Evolutionary conservation across 139 green algal genomes (phyloP).

Genomic region (Closterium sp.): DNA sequence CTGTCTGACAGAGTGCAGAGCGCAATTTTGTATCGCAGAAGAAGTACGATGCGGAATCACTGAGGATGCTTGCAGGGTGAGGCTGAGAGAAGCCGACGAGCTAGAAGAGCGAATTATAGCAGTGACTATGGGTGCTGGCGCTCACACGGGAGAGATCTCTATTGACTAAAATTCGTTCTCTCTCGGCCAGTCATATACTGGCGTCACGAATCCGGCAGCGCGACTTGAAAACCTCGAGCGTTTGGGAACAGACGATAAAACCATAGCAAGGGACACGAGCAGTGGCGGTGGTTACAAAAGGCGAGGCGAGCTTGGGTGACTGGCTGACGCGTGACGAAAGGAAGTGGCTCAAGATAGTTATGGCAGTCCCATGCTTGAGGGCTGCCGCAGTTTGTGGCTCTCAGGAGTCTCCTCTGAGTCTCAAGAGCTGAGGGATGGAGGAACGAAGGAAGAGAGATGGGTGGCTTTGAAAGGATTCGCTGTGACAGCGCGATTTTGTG

Average conservation of each 20-base stretch:
- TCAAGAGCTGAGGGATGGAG: neutral
- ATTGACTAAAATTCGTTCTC: neutral
- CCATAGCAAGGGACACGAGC: neutral
- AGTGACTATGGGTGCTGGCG: too few relatives aligned
- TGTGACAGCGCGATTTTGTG: neutral
- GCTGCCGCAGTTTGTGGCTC: neutral
- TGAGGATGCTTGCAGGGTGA: neutral
- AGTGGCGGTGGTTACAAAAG: too few relatives aligned
- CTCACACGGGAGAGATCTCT: neutral
- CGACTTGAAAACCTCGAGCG: neutral
- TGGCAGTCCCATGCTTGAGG: neutral
- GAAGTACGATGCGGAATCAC: neutral
- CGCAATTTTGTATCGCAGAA: neutral
- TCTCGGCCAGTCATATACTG: neutral
- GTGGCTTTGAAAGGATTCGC: neutral
- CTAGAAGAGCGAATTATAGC: too few relatives aligned
- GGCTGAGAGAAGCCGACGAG: too few relatives aligned
- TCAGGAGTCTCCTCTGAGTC: neutral
- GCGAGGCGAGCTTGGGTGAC: neutral
- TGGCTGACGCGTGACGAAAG: neutral
- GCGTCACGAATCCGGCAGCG: neutral
- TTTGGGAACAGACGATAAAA: too few relatives aligned
- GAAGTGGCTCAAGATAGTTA: neutral
- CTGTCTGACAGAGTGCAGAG: neutral
- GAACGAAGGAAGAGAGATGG: neutral